Evolutionary conservation across 2,329 filamentous ascomycete species (phyloP).

Genomic region (Penicillium sp.): DNA sequence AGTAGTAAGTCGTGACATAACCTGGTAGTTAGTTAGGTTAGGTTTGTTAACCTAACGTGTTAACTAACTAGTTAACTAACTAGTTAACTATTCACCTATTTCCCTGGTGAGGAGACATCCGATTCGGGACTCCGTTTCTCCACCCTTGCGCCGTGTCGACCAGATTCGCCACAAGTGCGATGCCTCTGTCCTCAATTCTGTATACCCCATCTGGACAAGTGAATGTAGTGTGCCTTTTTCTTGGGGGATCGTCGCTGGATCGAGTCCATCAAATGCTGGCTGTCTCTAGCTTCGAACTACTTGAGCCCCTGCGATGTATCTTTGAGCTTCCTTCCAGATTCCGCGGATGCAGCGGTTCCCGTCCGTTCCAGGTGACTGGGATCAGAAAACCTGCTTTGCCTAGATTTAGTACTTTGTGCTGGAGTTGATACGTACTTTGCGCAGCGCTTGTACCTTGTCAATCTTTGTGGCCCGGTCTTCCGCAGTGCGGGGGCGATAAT

Average conservation of each 20-base stretch:
- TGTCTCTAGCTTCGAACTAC: not conserved
- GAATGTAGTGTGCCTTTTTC: not conserved
- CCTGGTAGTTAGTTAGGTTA: too few species aligned
- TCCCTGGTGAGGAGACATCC: too few species aligned
- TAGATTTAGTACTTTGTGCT: not conserved
- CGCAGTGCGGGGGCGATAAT: slow-evolving; percentile 11
- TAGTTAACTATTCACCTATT: too few species aligned
- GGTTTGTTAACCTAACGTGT: too few species aligned
- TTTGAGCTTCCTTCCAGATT: not conserved
- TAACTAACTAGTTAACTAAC: too few species aligned
- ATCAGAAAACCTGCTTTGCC: slow-evolving; percentile 2
- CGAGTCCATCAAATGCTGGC: not conserved
- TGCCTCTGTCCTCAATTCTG: too few species aligned
- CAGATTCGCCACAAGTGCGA: not conserved
- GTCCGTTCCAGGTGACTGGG: not conserved
- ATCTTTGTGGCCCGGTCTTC: slow-evolving; percentile 12
- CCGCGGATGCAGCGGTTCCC: not conserved
- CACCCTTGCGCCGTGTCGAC: slow-evolving; percentile 1
- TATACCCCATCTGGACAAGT: not conserved
- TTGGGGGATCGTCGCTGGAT: not conserved
- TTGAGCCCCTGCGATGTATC: not conserved
- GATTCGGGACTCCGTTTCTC: not conserved
- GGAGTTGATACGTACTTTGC: slow-evolving; percentile 21
- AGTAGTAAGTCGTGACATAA: too few species aligned
- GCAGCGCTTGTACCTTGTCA: slow-evolving; percentile 19